Evolutionary conservation across 129 eudicot genomes (phyloP), one percentile per base, ranked within the genome.

Genomic region (Erigeron canadensis): DNA sequence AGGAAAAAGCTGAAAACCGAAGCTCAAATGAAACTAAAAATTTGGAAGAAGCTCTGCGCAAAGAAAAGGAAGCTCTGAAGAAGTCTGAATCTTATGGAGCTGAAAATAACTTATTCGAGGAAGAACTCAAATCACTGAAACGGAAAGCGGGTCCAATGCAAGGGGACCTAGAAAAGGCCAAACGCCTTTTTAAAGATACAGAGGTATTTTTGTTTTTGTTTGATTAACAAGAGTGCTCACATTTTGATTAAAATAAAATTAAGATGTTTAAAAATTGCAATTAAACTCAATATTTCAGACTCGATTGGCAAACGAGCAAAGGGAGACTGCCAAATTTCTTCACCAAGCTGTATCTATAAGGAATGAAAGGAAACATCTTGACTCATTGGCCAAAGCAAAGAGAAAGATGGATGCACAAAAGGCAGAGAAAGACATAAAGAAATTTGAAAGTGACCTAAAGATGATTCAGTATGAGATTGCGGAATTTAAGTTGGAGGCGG

Each of bases 51-150:
- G 77, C 87, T 63, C 12, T 76, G 74, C 28, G 17, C 10, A 82
- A 70, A 65, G 96, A 84, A 82, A 71, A 75, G 28, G 86, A 78
- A 51, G 66, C 77, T 1, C 6, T 67, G 56, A 86, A 80, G 75
- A 86, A 46, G 48, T 23, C 63, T 45, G 82, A 80, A 37, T 47
- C 58, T 0, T 53, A 75, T 53, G 87, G 79, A 28, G 13, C 63
- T 1, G 79, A 78, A 75, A 89, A 83, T 75, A 70, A 46, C 18
- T 71, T 55, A 61, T 18, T 86, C 66, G 70, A 66, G 61, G 88
- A 89, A 72, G 74, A 89, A 15, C 41, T 83, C 12, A 73, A 55
- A 40, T 59, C 47, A 17, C 1, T 65, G 57, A 86, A 71, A 73
- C 63, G 53, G 12, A 48, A 73, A 54, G 66, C 10, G 43, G 82